Evolutionary conservation across 768 basidiomycete genomes (phyloP).

Genomic region (Auriculariales sp.): DNA sequence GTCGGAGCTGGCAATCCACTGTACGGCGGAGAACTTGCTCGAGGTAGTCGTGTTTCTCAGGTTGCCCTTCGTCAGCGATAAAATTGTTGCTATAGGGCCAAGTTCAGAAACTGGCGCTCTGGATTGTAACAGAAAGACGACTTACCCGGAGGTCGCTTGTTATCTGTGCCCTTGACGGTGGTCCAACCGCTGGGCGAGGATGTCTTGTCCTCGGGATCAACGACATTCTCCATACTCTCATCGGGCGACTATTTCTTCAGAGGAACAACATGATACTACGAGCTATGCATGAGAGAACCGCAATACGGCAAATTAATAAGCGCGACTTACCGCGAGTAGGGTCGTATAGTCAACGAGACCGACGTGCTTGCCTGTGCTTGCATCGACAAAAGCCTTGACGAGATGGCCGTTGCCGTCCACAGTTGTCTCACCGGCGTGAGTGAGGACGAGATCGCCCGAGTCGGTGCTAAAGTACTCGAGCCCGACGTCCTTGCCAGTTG

Average conservation of each 20-base stretch:
- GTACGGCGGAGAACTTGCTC: conserved; percentile 24
- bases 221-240: conserved; percentile 34
- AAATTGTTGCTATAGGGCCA: no score
- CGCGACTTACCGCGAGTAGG: conserved; percentile 23
- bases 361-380: conserved; percentile 34
- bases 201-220: conserved; percentile 35
- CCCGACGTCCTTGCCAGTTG: conserved; percentile 23
- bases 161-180: conserved; percentile 20
- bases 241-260: conserved; percentile 33
- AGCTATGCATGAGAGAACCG: neutral
- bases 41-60: conserved; percentile 18
- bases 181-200: conserved; percentile 49
- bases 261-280: conserved; percentile 33
- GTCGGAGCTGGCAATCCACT: conserved; percentile 20
- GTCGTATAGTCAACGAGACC: conserved; percentile 38
- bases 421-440: conserved; percentile 27
- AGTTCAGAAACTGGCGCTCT: conserved; percentile 4
- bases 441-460: conserved; percentile 23
- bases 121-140: neutral
- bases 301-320: neutral
- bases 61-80: conserved; percentile 17
- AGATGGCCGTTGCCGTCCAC: conserved; percentile 28
- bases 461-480: conserved; percentile 26
- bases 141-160: conserved; percentile 16
- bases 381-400: conserved; percentile 46